These are phyloP conservation scores for Pseudogymnoascus sp. DNA, from an alignment of 2,329 filamentous ascomycete genomes.

Conservation along the genomic window DNA sequence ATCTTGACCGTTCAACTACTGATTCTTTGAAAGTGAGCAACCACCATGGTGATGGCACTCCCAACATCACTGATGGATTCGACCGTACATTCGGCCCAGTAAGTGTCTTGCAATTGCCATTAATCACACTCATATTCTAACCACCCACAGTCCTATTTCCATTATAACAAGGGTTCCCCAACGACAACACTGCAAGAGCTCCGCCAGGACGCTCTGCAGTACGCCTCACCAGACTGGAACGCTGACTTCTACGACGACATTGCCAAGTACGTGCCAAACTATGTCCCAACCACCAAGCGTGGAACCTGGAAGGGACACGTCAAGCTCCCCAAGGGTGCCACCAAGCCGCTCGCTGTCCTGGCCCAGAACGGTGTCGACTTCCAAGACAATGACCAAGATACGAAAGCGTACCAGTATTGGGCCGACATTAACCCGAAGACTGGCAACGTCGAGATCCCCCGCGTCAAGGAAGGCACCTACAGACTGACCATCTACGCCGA, in stretches of 20 bases:
- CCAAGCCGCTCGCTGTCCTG: constrained; percentile 48
- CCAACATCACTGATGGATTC: constrained; percentile 58
- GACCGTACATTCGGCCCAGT: constrained; percentile 57
- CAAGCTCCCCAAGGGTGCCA: constrained; percentile 44
- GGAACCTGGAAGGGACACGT: constrained; percentile 45
- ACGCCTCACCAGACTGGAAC: constrained; percentile 48
- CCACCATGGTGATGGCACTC: constrained; percentile 55
- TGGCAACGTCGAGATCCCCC: constrained; percentile 45
- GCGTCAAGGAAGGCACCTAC: constrained; percentile 52
- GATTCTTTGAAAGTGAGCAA: constrained; percentile 40
- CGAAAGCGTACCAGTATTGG: constrained; percentile 57
- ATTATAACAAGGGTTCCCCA: constrained; percentile 51
- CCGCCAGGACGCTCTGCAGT: constrained; percentile 46
- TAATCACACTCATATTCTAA: not conserved
- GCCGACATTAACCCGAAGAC: constrained; percentile 37
- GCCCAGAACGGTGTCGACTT: constrained; percentile 45
- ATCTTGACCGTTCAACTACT: constrained; percentile 11
- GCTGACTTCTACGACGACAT: constrained; percentile 57
- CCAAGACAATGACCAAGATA: constrained; percentile 51
- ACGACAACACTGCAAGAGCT: constrained; percentile 41
- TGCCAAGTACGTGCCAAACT: constrained; percentile 50
- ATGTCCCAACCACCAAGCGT: constrained; percentile 45
- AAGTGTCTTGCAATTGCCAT: constrained; percentile 8
- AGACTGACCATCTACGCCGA: constrained; percentile 57
- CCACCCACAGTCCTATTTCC: constrained; percentile 43